Conservation (phyloP, 192 early-diverging fungal species). For the Coemansia reversa region DNA sequence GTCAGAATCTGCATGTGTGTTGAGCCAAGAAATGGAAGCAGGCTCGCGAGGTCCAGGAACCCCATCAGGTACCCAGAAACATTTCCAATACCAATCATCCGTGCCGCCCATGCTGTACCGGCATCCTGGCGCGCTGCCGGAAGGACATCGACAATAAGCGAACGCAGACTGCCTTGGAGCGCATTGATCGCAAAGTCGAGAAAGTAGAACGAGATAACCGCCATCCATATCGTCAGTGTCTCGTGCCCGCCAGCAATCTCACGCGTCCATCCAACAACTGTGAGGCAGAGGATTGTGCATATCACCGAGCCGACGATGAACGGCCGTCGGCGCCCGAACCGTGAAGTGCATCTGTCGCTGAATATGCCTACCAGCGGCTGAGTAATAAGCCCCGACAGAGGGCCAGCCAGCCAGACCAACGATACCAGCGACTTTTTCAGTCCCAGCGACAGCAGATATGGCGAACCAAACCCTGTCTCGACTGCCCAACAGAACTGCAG, state of each 20-base stretch:
- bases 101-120: constrained; percentile 81
- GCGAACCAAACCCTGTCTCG: constrained; percentile 67
- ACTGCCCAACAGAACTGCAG: constrained; percentile 56
- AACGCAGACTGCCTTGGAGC: constrained; percentile 78
- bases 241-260: constrained; percentile 59
- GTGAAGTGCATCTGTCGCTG: constrained; percentile 72
- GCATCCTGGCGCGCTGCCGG: constrained; percentile 77
- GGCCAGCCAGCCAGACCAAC: constrained; percentile 93
- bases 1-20: constrained; percentile 82
- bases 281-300: constrained; percentile 65
- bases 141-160: constrained; percentile 82
- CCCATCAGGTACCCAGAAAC: constrained; percentile 85
- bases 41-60: constrained; percentile 68
- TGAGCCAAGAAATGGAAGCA: constrained; percentile 67
- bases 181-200: constrained; percentile 93
- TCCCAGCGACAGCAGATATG: constrained; percentile 80
- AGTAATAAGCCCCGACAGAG: constrained; percentile 76
- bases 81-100: constrained; percentile 83
- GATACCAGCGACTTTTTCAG: constrained; percentile 79
- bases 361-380: constrained; percentile 83
- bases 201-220: constrained; percentile 82
- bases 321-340: constrained; percentile 78
- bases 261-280: constrained; percentile 70
- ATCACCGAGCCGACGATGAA: constrained; percentile 73
- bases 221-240: constrained; percentile 60